These are phyloP conservation scores for Wickerhamomyces bisporus DNA, from an alignment of 805 yeast genomes.

Conservation along the genomic window DNA sequence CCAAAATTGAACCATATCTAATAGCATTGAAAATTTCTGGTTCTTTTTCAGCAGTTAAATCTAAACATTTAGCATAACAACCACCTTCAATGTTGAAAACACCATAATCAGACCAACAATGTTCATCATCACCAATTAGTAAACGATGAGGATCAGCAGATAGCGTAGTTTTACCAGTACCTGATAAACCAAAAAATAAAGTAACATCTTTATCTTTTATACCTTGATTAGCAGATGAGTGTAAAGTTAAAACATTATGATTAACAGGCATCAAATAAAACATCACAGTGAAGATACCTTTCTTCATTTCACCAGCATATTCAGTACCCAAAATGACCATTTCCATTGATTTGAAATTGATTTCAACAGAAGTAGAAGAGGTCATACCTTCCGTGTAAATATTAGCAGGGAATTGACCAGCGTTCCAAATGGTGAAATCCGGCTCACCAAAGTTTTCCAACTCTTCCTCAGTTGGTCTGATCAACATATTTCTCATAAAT, in stretches of 20 bases:
- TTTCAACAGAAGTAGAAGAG: slow-evolving; percentile 90
- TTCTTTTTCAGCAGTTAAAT: slow-evolving; percentile 84
- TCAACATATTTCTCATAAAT: slow-evolving; percentile 97
- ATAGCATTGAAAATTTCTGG: slow-evolving; percentile 97
- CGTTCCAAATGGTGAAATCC: slow-evolving; percentile 96
- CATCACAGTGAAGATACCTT: slow-evolving; percentile 98
- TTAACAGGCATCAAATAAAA: slow-evolving; percentile 96
- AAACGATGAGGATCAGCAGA: slow-evolving; percentile 93
- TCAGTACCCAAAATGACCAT: slow-evolving; percentile 98
- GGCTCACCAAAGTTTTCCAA: slow-evolving; percentile 90
- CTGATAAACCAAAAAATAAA: slow-evolving; percentile 92
- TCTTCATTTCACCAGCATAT: slow-evolving; percentile 99
- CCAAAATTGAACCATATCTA: slow-evolving; percentile 90
- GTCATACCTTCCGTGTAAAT: slow-evolving; percentile 96
- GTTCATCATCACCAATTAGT: slow-evolving; percentile 98
- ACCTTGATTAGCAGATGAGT: slow-evolving; percentile 95
- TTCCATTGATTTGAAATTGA: slow-evolving; percentile 96
- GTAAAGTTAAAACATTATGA: slow-evolving; percentile 86
- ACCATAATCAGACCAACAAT: slow-evolving; percentile 98
- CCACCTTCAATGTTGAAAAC: slow-evolving; percentile 99
- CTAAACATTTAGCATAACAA: slow-evolving; percentile 96
- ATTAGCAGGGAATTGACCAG: slow-evolving; percentile 98
- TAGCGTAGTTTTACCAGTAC: slow-evolving; percentile 97
- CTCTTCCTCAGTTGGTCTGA: slow-evolving; percentile 90
- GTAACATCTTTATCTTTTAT: slow-evolving; percentile 77